These are phyloP conservation scores for Mycosarcoma mackinlayi DNA, from an alignment of 1,284 basidiomycete genomes.

Conservation along the genomic window DNA sequence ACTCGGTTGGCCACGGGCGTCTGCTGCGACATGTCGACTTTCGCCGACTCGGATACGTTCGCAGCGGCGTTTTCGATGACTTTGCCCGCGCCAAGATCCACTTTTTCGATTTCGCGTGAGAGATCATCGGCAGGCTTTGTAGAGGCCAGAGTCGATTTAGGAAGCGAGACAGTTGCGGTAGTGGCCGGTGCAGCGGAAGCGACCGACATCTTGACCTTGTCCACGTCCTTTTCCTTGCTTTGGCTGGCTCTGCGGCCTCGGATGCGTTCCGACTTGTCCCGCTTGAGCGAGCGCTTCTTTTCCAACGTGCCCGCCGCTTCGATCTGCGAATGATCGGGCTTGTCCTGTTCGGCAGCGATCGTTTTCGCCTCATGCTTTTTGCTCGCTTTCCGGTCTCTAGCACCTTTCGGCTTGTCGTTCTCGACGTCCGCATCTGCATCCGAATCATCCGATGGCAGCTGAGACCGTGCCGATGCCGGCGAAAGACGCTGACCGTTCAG, in stretches of 20 bases:
- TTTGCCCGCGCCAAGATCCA: conserved; percentile 7
- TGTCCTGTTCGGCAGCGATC: neutral
- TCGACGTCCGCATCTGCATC: conserved; percentile 49
- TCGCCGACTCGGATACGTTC: neutral
- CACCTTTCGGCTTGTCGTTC: conserved; percentile 14
- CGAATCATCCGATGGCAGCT: conserved; percentile 26
- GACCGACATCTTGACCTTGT: conserved; percentile 24
- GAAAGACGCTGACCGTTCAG: conserved; percentile 9
- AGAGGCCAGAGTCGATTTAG: neutral
- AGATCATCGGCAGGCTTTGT: conserved; percentile 18
- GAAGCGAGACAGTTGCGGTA: conserved; percentile 19
- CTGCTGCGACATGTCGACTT: conserved; percentile 2
- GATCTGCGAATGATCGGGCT: conserved; percentile 4
- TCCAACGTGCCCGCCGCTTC: conserved; percentile 8
- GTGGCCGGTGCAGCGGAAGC: neutral
- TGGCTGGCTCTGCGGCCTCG: conserved; percentile 34
- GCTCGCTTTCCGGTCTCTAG: conserved; percentile 1
- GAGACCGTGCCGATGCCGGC: conserved; percentile 22
- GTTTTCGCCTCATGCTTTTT: conserved; percentile 14
- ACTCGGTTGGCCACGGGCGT: conserved; percentile 30
- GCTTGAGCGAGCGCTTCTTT: conserved; percentile 34
- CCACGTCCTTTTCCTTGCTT: conserved; percentile 45
- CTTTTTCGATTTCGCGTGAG: conserved; percentile 2
- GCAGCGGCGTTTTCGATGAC: neutral
- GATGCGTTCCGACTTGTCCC: conserved; percentile 47